Conservation (phyloP, 352 stramenopile species). For the Phytophthora citrophthora region DNA sequence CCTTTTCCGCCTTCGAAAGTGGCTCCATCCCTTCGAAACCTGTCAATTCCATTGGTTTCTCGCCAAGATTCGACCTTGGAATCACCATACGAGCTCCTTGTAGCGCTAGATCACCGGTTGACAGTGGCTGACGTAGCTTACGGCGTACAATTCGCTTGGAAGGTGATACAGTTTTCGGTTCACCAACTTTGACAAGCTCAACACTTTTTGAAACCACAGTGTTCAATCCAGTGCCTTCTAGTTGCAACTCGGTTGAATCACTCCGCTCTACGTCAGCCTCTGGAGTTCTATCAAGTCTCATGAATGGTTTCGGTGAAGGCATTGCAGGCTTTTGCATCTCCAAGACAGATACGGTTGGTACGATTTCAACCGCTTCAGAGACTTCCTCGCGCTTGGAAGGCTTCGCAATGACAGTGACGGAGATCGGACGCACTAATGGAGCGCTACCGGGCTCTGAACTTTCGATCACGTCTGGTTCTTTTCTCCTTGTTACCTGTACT, state of each 20-base stretch:
- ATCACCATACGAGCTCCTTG: slow-evolving; percentile 19
- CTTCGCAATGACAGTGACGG: slow-evolving; percentile 25
- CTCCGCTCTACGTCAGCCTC: neutral
- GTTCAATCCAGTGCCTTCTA: slow-evolving; percentile 17
- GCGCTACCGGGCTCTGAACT: neutral
- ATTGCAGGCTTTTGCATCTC: neutral
- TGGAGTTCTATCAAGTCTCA: slow-evolving; percentile 14
- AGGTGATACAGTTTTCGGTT: neutral
- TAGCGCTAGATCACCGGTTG: slow-evolving; percentile 11
- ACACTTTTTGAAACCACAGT: neutral
- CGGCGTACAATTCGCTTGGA: neutral
- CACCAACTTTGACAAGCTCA: neutral
- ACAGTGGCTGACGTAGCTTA: neutral
- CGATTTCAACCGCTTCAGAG: neutral
- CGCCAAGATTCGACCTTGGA: neutral
- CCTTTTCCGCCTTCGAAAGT: slow-evolving; percentile 46
- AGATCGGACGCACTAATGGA: slow-evolving; percentile 16
- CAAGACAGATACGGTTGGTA: neutral
- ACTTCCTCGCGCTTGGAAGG: slow-evolving; percentile 8
- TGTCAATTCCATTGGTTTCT: neutral
- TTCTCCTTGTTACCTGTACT: too few relatives aligned
- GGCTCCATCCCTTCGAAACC: slow-evolving; percentile 17
- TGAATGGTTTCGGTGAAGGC: slow-evolving; percentile 14
- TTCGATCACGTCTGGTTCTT: neutral
- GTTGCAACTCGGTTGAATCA: slow-evolving; percentile 1